Percentiles rank a stretch among this genome's conserved stretches.
These are phyloP conservation scores for Aspergillus aculeatinus DNA, from an alignment of 2,329 filamentous ascomycete species.

Conservation along the genomic window DNA sequence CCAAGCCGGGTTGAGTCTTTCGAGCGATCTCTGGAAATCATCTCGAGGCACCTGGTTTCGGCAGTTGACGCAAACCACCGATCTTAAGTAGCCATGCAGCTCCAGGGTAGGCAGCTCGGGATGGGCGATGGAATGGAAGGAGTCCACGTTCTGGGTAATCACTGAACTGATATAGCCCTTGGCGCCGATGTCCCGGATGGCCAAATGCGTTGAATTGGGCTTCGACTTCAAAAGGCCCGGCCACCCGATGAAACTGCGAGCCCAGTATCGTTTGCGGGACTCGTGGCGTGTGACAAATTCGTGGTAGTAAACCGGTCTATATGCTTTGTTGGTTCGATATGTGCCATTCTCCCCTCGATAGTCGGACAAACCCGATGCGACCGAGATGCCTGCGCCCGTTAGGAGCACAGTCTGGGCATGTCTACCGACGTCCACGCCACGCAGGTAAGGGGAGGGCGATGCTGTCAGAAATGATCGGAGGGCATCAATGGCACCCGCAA, in stretches of 20 bases:
- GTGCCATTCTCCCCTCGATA: constrained; percentile 89
- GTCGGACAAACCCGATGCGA: constrained; percentile 88
- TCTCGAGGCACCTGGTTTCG: constrained; percentile 67
- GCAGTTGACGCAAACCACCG: constrained; percentile 79
- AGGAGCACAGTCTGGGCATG: constrained; percentile 63
- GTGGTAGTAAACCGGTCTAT: constrained; percentile 87
- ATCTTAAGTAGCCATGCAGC: constrained; percentile 85
- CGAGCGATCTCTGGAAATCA: constrained; percentile 72
- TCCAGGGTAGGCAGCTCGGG: constrained; percentile 74
- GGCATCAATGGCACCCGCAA: constrained; percentile 72
- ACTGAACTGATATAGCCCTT: constrained; percentile 73
- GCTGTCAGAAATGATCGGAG: constrained; percentile 73
- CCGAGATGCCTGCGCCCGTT: constrained; percentile 87
- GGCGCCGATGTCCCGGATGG: constrained; percentile 68
- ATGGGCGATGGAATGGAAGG: constrained; percentile 79
- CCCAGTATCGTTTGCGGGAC: constrained; percentile 91
- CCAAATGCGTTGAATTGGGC: constrained; percentile 77
- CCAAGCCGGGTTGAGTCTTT: constrained; percentile 83
- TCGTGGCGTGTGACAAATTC: constrained; percentile 84
- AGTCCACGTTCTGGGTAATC: constrained; percentile 96
- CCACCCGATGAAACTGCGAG: constrained; percentile 91
- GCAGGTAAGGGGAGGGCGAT: constrained; percentile 52
- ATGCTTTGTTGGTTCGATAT: constrained; percentile 86
- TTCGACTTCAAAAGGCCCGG: constrained; percentile 72
- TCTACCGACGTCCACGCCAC: constrained; percentile 42